These are phyloP conservation scores for Daldinia decipiens DNA, from an alignment of 495 filamentous ascomycete species.

Conservation along the genomic window DNA sequence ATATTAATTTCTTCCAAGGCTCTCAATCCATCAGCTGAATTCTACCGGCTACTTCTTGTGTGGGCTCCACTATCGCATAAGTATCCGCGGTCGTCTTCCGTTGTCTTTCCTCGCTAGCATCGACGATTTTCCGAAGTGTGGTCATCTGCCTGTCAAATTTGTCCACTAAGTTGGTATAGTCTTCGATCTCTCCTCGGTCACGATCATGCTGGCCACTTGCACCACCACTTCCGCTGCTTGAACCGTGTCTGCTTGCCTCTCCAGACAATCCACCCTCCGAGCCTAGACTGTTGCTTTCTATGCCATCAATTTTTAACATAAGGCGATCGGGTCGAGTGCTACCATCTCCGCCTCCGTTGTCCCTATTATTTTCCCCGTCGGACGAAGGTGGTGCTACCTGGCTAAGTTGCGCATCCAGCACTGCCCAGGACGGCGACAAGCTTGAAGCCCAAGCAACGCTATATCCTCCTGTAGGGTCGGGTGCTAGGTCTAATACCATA, in stretches of 20 bases:
- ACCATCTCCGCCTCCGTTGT: conserved; percentile 43
- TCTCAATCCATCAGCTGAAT: conserved; percentile 4
- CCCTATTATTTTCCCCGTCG: conserved; percentile 52
- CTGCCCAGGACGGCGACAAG: conserved; percentile 60
- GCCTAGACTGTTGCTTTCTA: conserved; percentile 50
- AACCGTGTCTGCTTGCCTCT: conserved; percentile 43
- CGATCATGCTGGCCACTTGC: conserved; percentile 51
- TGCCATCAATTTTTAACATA: conserved; percentile 76
- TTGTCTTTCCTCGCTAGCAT: conserved; percentile 54
- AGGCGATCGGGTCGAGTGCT: conserved; percentile 52
- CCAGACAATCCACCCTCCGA: conserved; percentile 35
- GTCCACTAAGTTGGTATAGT: conserved; percentile 67
- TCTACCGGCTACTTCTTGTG: conserved; percentile 13
- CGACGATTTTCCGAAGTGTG: conserved; percentile 60
- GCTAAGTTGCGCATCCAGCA: conserved; percentile 53
- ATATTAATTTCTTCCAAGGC: not conserved
- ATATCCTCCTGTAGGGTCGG: conserved; percentile 62
- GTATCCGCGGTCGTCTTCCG: conserved; percentile 32
- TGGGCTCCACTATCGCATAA: conserved; percentile 11
- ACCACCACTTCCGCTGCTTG: conserved; percentile 48
- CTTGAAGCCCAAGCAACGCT: conserved; percentile 58
- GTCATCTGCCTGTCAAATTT: conserved; percentile 75
- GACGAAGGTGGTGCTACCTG: conserved; percentile 46
- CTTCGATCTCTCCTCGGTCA: conserved; percentile 46
- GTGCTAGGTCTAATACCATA: conserved; percentile 64